Base-by-base conservation (phyloP, 2,329 filamentous ascomycete species). In the Aureobasidium leucospermi region DNA sequence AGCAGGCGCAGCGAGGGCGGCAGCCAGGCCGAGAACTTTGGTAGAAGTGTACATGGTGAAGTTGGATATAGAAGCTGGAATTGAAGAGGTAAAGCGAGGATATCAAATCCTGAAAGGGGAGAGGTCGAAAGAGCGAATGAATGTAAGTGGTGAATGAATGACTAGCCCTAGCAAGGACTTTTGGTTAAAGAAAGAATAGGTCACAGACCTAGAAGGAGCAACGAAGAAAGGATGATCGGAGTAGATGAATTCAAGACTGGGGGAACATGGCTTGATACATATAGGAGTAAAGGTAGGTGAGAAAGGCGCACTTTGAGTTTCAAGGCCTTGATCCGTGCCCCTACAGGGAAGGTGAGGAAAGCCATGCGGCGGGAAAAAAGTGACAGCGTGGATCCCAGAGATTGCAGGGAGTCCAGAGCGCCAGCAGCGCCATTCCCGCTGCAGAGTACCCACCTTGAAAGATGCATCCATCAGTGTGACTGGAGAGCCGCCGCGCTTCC, bases 1-100 rank as follows among this genome's bases (percentile, higher is more conserved):
- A 46, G 83, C 68, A 29, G 70, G 67, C 49, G 69, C 69, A 10
- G 71, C 67, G 32, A 68, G 39, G 38, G 63, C 63, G 61, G 62
- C 58, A 57, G 62, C 58, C 55, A 61, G 46, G 60, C 55, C 53
- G 58, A 59, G 45, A 38, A 61, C 41, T 58, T 61, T 58, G 32
- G 61, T 47, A n/a, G 62, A 60, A 61, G 59, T 34, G 31, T 60
- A 52, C 42, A 53, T 60, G 10, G 16, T 55, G 32, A 13, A 11
- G 9, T 28, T 41, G 36, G 47, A 46, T 42, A 39, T 16, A 2
- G n/a, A 31, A 8, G 32, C 13, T 19, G 41, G 10, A 31, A 16
- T 15, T 16, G 42, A 58, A 48, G 43, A 13, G 13, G n/a, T 19
- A 51, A 60, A 39, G 15, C n/a, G 19, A 48, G 58, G 58, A 60